These are phyloP conservation scores for Chalciporus sphaerocephalus DNA, from an alignment of 768 basidiomycete species.

Conservation along the genomic window DNA sequence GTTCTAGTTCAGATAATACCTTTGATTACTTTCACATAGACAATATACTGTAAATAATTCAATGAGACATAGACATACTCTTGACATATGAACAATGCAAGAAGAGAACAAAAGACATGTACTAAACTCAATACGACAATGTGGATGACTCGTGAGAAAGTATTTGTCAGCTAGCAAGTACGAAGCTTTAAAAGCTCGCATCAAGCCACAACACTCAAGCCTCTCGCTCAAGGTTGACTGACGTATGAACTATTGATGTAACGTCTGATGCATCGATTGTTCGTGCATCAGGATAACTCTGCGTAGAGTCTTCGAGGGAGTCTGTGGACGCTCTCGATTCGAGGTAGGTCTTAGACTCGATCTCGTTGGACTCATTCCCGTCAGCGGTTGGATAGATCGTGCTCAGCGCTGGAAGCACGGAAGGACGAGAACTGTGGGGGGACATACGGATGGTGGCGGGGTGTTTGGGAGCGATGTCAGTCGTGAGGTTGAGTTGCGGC, in stretches of 20 bases:
- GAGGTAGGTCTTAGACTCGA: background rate
- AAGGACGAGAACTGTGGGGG: conserved; percentile 8
- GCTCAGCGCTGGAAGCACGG: background rate
- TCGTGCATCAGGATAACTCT: conserved; percentile 11
- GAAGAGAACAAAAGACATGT: no score
- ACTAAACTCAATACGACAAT: no score
- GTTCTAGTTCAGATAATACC: background rate
- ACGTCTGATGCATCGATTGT: background rate
- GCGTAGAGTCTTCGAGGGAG: background rate
- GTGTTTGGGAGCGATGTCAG: no score
- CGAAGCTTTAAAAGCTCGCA: no score
- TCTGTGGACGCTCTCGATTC: background rate
- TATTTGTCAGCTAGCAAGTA: background rate
- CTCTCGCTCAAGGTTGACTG: conserved; percentile 2
- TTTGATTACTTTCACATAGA: no score
- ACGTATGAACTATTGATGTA: conserved; percentile 2
- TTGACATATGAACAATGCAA: no score
- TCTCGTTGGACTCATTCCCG: background rate
- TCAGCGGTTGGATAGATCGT: no score
- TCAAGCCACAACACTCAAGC: background rate
- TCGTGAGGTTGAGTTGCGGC: no score
- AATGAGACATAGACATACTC: no score
- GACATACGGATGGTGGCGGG: background rate
- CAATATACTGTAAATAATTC: no score
- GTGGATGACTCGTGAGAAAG: background rate